Evolutionary conservation across 2,329 filamentous ascomycete species (phyloP), one percentile per base, ranked within the genome.

Genomic region (Pleochaeta shiraiana): DNA sequence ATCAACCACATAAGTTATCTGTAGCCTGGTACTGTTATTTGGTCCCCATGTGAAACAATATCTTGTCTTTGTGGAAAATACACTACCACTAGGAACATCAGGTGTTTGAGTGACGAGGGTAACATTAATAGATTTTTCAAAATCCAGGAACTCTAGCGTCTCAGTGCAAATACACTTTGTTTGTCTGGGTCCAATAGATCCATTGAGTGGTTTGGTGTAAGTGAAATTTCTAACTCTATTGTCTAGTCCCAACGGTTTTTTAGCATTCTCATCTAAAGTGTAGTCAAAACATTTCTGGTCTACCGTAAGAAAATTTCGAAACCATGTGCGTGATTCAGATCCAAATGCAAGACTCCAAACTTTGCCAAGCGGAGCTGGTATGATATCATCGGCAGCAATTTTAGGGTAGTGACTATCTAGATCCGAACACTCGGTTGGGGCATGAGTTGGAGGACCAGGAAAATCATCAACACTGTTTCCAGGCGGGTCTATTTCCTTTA

Each of bases 31-130:
- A 45, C 83, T 78, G 71, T 95, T 95, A 67, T 85, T 86, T 63
- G 93, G 84, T 3, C 85, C 90, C 93, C 93, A 98, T 63, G 88
- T 88, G 26, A 98, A 79, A 71, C 95, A 95, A 72, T 97, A 98
- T 70, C 87, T 88, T 2, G 93, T 98, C 75, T 96, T 97, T 57
- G 89, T 87, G 43, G 83, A 82, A 72, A 98, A 98, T 3, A 95
- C 82, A 72, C 90, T 95, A 37, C 93, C 93, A 72, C 85, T 95
- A 0, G 93, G 93, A 1, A 98, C 93, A 73, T 98, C 95, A 0
- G 93, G 93, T 16, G 87, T 98, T 71, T 92, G 87, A 0, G 90
- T 96, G 33, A 83, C 85, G 65, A 90, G 84, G 2, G 84, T 83
- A n/a, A 98, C 79, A 63, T 86, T 88, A 65, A 95, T 83, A 1